A percentile compares a stretch with the other conserved stretches of the same genome.
These are phyloP conservation scores for Blastocystis sp. DNA, from an alignment of 352 stramenopile species.

Conservation along the genomic window DNA sequence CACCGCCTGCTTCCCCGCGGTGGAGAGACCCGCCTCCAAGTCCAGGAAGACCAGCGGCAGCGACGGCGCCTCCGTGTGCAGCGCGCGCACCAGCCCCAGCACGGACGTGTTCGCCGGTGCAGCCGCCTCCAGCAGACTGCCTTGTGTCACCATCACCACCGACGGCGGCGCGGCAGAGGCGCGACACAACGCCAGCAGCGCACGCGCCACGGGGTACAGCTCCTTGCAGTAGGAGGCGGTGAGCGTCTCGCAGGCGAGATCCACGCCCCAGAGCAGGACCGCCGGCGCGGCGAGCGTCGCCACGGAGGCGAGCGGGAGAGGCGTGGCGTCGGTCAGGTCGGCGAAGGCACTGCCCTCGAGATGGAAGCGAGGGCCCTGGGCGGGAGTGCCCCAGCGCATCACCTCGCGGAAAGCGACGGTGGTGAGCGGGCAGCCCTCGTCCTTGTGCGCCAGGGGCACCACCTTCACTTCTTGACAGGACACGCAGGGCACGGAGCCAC, in stretches of 20 bases:
- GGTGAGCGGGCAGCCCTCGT: neutral
- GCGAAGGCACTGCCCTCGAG: neutral
- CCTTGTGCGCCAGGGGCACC: neutral
- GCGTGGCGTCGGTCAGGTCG: neutral
- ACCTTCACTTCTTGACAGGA: slow-evolving; percentile 40
- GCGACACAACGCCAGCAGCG: neutral
- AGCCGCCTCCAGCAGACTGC: neutral
- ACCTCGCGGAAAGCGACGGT: slow-evolving; percentile 14
- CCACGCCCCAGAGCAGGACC: neutral
- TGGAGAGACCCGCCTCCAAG: neutral
- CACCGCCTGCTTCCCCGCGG: neutral
- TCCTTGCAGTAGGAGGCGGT: neutral
- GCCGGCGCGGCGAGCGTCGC: neutral
- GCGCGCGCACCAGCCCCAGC: slow-evolving; percentile 21
- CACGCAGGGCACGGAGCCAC: neutral
- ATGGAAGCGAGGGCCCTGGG: neutral
- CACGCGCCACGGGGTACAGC: slow-evolving; percentile 13
- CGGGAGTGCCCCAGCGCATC: neutral
- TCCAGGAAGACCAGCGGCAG: slow-evolving; percentile 15
- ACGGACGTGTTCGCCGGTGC: slow-evolving; percentile 35
- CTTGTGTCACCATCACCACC: slow-evolving; percentile 27
- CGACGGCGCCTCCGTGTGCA: slow-evolving; percentile 41
- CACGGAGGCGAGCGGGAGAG: neutral
- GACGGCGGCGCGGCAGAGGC: neutral
- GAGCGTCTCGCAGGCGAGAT: neutral